phyloP scores from a whole-genome alignment of 2,329 filamentous ascomycete genomes.

The Sporothrix euskadiensis region DNA sequence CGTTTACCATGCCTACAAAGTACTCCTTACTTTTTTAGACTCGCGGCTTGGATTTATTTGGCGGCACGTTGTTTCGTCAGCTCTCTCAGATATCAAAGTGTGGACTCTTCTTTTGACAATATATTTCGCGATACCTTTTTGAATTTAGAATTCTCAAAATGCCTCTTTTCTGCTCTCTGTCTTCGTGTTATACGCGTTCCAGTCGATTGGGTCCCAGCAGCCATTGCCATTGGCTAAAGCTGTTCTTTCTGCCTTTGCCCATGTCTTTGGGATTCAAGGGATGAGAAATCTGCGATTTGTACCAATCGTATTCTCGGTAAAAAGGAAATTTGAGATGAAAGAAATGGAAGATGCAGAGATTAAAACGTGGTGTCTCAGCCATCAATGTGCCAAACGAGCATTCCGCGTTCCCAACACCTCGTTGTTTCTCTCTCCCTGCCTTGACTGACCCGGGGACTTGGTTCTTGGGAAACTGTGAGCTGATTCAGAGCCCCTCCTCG shows the following conservation, averaged over 20 bases:
- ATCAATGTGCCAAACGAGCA: neutral
- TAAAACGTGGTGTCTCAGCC: conserved; percentile 11
- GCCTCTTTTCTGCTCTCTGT: neutral
- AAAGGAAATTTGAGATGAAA: neutral
- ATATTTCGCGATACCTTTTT: conserved; percentile 16
- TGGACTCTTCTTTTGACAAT: neutral
- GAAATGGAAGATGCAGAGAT: neutral
- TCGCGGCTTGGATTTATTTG: conserved; percentile 12
- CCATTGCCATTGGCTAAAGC: neutral
- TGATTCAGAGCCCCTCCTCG: neutral
- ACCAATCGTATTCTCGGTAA: neutral
- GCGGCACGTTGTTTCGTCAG: neutral
- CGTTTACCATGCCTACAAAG: neutral
- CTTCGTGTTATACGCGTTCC: neutral
- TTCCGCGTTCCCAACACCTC: neutral
- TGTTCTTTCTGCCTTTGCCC: neutral
- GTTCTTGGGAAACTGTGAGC: neutral
- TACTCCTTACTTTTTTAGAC: neutral
- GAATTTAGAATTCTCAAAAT: neutral
- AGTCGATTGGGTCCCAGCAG: neutral
- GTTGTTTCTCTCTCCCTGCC: neutral
- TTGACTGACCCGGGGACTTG: neutral
- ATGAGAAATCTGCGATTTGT: neutral
- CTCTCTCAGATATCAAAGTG: neutral
- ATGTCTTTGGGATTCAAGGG: neutral